Conservation (phyloP, 2,329 filamentous ascomycete species). For the Myriosclerotinia scirpicola region DNA sequence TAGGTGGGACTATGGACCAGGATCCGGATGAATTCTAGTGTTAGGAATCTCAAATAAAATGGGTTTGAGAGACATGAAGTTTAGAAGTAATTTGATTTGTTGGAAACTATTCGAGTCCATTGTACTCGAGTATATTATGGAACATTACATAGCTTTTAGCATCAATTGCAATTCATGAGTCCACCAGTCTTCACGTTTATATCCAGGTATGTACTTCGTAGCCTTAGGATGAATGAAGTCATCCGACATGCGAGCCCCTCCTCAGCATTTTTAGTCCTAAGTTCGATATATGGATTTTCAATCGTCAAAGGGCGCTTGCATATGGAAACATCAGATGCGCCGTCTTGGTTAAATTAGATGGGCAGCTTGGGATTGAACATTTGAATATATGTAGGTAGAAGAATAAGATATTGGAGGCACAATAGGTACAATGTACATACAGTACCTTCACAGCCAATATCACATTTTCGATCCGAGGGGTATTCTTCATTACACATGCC, state of each 20-base stretch:
- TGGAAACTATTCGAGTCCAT: background rate
- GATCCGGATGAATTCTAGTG: background rate
- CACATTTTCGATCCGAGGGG: too few relatives aligned
- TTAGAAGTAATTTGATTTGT: too few relatives aligned
- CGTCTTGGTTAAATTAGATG: too few relatives aligned
- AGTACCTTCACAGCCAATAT: background rate
- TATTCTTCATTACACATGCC: background rate
- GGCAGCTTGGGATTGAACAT: background rate
- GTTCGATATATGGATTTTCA: too few relatives aligned
- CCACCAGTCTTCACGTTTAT: background rate
- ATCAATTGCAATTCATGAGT: background rate
- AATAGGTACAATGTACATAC: background rate
- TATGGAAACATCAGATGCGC: too few relatives aligned
- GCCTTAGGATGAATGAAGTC: background rate
- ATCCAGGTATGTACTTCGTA: too few relatives aligned
- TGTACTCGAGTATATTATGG: too few relatives aligned
- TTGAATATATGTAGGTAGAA: background rate
- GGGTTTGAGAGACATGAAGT: background rate
- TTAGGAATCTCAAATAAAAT: background rate
- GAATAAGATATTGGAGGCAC: background rate
- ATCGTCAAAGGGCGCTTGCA: too few relatives aligned
- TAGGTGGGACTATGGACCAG: conserved; percentile 5
- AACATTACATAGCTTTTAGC: background rate
- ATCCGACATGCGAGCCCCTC: background rate
- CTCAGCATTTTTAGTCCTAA: background rate